These are phyloP conservation scores for Saccharum officinarum DNA, from an alignment of 176 grass and related monocot genomes.

Conservation along the genomic window DNA sequence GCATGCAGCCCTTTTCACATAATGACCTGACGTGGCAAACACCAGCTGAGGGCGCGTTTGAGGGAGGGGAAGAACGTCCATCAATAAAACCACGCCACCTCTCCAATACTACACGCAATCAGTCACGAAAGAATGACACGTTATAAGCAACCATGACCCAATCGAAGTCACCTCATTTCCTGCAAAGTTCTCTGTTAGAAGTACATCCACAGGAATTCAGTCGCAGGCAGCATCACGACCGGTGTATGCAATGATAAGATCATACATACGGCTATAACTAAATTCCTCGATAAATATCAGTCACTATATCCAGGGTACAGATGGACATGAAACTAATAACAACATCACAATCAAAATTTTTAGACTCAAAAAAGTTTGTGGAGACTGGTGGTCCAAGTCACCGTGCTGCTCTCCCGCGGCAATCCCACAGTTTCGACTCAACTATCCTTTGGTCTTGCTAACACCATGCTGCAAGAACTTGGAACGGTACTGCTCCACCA, in stretches of 20 bases:
- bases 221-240: neutral
- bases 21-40: too few relatives aligned
- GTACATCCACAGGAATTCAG: neutral
- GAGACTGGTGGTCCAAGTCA: neutral
- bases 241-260: too few relatives aligned
- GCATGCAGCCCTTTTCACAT: too few relatives aligned
- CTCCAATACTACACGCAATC: neutral
- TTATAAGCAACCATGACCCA: neutral
- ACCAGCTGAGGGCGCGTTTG: neutral
- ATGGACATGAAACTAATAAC: neutral
- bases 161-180: neutral
- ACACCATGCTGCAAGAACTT: slow-evolving; percentile 62
- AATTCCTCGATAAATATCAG: neutral
- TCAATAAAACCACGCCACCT: neutral
- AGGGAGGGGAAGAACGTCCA: neutral
- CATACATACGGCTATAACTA: neutral
- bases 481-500: slow-evolving; percentile 71
- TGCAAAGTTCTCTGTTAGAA: neutral
- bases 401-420: neutral
- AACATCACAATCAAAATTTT: slow-evolving; percentile 27
- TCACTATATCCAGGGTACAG: neutral
- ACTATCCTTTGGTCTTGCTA: slow-evolving; percentile 51
- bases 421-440: neutral
- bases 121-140: neutral
- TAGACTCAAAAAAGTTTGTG: neutral